Percentiles rank a stretch among this genome's conserved stretches.
phyloP scores from a whole-genome alignment of 306 rosid species.

The Fagus sylvatica region DNA sequence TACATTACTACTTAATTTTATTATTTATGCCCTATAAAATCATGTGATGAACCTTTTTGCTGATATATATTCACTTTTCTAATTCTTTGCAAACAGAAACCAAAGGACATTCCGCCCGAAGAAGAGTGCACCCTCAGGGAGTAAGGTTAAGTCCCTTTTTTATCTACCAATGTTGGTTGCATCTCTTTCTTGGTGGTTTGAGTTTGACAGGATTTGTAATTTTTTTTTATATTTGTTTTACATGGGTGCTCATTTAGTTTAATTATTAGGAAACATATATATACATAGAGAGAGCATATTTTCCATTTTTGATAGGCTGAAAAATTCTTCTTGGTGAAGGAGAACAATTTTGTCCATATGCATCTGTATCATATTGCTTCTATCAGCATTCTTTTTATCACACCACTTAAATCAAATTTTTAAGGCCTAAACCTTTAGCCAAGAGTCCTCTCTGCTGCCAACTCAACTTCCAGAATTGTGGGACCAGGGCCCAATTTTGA shows the following conservation, averaged over 20 bases:
- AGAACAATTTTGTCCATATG: too few species aligned
- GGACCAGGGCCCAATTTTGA: too few species aligned
- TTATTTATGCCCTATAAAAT: constrained; percentile 22
- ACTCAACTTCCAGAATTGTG: too few species aligned
- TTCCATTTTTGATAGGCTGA: too few species aligned
- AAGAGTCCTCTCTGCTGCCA: too few species aligned
- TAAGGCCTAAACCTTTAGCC: too few species aligned
- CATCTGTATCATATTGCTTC: too few species aligned
- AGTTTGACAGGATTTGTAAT: constrained; percentile 10
- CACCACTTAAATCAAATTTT: too few species aligned
- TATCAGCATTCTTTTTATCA: too few species aligned
- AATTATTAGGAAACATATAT: too few species aligned
- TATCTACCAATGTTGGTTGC: not conserved
- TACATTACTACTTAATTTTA: constrained; percentile 15
- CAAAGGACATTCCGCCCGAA: constrained; percentile 98
- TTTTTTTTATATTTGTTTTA: not conserved
- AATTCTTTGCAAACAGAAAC: constrained; percentile 64
- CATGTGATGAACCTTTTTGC: not conserved
- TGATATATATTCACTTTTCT: constrained; percentile 14
- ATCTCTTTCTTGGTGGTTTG: constrained; percentile 11
- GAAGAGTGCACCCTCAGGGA: constrained; percentile 96
- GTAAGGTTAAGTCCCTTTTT: constrained; percentile 68
- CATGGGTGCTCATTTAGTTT: not conserved
- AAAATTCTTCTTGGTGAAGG: too few species aligned
- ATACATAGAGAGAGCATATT: too few species aligned